These are phyloP conservation scores for Arabis alpina DNA, from an alignment of 345 rosid species.

Conservation along the genomic window DNA sequence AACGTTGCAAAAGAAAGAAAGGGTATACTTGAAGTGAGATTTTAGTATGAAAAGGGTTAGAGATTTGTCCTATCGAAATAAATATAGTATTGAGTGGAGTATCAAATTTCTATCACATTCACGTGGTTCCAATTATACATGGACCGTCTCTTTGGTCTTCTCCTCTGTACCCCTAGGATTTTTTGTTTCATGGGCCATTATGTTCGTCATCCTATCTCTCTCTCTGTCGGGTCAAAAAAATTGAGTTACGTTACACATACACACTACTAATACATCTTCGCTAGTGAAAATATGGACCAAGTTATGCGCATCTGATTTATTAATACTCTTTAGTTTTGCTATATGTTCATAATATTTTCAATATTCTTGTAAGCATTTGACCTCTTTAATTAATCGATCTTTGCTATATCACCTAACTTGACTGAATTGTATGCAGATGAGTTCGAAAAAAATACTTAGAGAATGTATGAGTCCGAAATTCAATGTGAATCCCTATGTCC, in stretches of 20 bases:
- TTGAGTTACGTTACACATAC: background rate
- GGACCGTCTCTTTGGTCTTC: conserved; percentile 23
- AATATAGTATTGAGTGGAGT: conserved; percentile 32
- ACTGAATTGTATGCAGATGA: too few species aligned
- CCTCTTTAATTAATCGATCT: too few species aligned
- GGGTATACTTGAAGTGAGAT: conserved; percentile 34
- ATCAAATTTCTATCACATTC: conserved; percentile 37
- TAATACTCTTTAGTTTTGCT: background rate
- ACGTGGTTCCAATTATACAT: conserved; percentile 35
- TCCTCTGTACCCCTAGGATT: conserved; percentile 28
- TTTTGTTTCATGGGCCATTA: conserved; percentile 32
- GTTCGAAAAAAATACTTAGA: too few species aligned
- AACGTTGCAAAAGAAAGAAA: conserved; percentile 25
- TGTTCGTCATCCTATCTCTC: conserved; percentile 3
- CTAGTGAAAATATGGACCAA: background rate
- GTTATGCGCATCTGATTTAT: background rate
- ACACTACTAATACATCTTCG: background rate
- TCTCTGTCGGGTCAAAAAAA: background rate
- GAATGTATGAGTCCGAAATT: too few species aligned
- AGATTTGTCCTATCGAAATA: conserved; percentile 34
- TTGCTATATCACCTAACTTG: too few species aligned
- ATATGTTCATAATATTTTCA: background rate
- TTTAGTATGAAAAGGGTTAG: conserved; percentile 31
- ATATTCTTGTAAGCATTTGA: too few species aligned
- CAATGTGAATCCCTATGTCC: too few species aligned